A percentile compares a stretch with the other conserved stretches of the same genome.
Conservation (phyloP, 2,329 filamentous ascomycete genomes). For the Penicillium concentricum region DNA sequence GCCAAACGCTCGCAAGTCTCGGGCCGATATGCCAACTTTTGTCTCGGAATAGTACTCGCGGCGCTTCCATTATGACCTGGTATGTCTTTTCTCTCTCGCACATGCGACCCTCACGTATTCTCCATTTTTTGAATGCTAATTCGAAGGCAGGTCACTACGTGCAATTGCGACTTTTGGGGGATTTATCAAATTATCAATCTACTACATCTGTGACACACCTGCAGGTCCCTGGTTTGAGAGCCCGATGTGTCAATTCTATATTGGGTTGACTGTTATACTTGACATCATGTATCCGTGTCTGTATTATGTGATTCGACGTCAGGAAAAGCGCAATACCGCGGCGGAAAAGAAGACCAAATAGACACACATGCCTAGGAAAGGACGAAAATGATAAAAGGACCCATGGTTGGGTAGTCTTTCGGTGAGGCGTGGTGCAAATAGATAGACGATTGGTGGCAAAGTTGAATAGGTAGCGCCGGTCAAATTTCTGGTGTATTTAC, state of each 20-base stretch:
- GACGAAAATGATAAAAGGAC: too few species aligned
- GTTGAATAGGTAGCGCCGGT: too few species aligned
- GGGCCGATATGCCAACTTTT: slow-evolving; percentile 6
- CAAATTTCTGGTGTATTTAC: too few species aligned
- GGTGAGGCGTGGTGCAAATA: too few species aligned
- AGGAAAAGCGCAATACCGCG: not conserved
- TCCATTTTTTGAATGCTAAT: not conserved
- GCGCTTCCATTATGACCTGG: slow-evolving; percentile 2
- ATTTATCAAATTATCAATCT: not conserved
- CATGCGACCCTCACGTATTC: too few species aligned
- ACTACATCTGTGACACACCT: not conserved
- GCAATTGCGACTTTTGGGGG: not conserved
- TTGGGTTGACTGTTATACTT: not conserved
- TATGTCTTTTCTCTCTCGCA: not conserved
- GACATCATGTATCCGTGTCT: not conserved
- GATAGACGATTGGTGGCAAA: too few species aligned
- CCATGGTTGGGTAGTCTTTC: too few species aligned
- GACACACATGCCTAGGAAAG: not conserved
- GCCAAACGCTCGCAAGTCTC: slow-evolving; percentile 1
- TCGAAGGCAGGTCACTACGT: not conserved
- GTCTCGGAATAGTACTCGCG: slow-evolving; percentile 3
- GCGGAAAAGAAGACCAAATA: too few species aligned
- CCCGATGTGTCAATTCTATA: not conserved
- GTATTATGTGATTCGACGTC: not conserved
- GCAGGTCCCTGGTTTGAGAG: not conserved